These are phyloP conservation scores for Phytophthora quininea DNA, from an alignment of 352 stramenopile genomes.

Conservation along the genomic window DNA sequence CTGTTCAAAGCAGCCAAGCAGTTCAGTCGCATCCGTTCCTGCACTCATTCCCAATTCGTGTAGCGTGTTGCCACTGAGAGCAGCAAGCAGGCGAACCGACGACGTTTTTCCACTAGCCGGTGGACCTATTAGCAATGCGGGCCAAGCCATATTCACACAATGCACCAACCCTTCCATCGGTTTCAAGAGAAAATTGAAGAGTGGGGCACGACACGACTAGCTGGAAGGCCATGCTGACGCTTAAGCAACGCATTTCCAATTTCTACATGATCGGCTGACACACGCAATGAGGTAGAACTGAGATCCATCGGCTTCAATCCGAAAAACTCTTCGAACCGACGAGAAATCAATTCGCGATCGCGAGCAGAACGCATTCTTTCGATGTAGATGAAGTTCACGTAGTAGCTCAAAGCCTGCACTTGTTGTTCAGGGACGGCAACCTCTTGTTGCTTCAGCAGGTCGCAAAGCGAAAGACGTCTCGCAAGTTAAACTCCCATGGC, in stretches of 20 bases:
- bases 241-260: conserved; percentile 62
- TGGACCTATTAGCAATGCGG: conserved; percentile 95
- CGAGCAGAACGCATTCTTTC: conserved; percentile 87
- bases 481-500: conserved; percentile 99
- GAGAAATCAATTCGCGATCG: conserved; percentile 72
- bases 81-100: conserved; percentile 71
- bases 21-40: conserved; percentile 98
- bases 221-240: conserved; percentile 43
- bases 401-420: conserved; percentile 65
- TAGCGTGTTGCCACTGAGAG: conserved; percentile 82
- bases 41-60: conserved; percentile 97
- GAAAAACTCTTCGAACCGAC: conserved; percentile 76
- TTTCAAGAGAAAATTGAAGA: conserved; percentile 86
- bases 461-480: conserved; percentile 99
- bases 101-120: conserved; percentile 88
- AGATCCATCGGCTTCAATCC: conserved; percentile 48
- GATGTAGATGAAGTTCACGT: conserved; percentile 94
- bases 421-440: conserved; percentile 25
- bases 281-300: conserved; percentile 44
- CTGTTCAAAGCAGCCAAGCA: conserved; percentile 99
- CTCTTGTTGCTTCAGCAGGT: conserved; percentile 81
- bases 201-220: conserved; percentile 60
- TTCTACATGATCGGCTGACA: conserved; percentile 58
- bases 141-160: conserved; percentile 96
- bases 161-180: conserved; percentile 95